These are phyloP conservation scores for Cyclaneusma minus DNA, from an alignment of 2,329 filamentous ascomycete genomes.

Conservation along the genomic window DNA sequence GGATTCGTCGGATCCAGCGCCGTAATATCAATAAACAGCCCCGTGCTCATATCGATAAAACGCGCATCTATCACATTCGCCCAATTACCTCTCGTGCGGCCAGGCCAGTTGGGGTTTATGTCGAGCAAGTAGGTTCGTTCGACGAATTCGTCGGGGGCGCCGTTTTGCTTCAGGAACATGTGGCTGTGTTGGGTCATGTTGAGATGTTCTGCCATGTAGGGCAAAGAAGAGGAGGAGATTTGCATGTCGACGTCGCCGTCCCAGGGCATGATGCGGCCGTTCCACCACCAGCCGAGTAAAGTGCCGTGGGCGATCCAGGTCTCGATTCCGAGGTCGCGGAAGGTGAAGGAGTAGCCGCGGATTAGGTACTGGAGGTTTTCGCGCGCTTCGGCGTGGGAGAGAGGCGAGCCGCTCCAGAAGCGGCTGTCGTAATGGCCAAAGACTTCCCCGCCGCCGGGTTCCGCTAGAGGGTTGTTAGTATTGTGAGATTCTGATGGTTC, in stretches of 20 bases:
- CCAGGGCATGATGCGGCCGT: conserved; percentile 62
- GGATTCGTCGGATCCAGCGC: conserved; percentile 54
- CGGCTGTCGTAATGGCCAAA: conserved; percentile 62
- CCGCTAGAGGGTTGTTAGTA: too few relatives aligned
- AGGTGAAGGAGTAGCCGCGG: conserved; percentile 56
- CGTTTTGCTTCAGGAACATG: conserved; percentile 25
- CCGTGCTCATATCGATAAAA: conserved; percentile 65
- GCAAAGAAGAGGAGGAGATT: conserved; percentile 50
- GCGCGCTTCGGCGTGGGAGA: conserved; percentile 52
- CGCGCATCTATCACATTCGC: conserved; percentile 71
- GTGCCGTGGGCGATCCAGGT: conserved; percentile 83
- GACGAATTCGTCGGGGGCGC: conserved; percentile 23
- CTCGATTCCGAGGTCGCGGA: conserved; percentile 49
- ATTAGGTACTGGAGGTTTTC: conserved; percentile 53
- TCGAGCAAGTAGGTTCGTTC: conserved; percentile 53
- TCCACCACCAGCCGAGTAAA: conserved; percentile 83
- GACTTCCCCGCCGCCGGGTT: conserved; percentile 42
- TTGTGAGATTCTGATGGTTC: background rate
- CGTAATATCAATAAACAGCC: conserved; percentile 74
- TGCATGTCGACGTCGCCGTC: conserved; percentile 77
- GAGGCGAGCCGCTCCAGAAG: conserved; percentile 44
- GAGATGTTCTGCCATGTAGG: conserved; percentile 45
- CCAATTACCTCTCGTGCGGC: conserved; percentile 47
- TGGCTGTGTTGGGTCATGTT: conserved; percentile 47
- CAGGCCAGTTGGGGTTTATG: conserved; percentile 54